These are phyloP conservation scores for Aspergillus luchuensis DNA, from an alignment of 2,329 filamentous ascomycete genomes.

Conservation along the genomic window DNA sequence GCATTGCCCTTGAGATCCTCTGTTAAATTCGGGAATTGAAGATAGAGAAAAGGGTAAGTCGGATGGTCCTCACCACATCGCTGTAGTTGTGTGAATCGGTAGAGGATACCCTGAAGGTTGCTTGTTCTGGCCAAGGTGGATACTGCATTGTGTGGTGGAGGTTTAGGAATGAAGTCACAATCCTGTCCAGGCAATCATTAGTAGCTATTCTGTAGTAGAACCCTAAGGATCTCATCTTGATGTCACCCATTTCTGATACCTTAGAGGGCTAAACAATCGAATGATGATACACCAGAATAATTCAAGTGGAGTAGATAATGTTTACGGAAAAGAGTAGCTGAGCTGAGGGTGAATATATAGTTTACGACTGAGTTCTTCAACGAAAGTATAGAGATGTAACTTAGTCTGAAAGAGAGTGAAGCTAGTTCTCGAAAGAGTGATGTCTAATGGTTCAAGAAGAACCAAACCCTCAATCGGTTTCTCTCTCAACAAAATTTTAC, in stretches of 20 bases:
- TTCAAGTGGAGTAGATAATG: not conserved
- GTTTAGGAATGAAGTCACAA: not conserved
- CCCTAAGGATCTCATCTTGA: not conserved
- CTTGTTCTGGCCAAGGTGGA: conserved; percentile 1
- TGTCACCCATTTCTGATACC: not conserved
- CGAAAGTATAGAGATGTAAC: not conserved
- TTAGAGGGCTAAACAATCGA: not conserved
- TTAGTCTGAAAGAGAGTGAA: not conserved
- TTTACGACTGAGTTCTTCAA: not conserved
- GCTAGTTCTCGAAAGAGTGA: not conserved
- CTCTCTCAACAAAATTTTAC: not conserved
- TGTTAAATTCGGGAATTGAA: not conserved
- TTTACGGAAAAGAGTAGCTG: not conserved
- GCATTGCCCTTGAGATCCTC: conserved; percentile 27
- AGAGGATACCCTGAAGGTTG: not conserved
- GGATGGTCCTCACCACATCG: not conserved
- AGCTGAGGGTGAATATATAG: not conserved
- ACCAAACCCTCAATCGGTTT: too few species aligned
- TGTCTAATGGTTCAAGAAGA: not conserved
- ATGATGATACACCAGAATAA: not conserved
- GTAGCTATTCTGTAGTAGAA: not conserved
- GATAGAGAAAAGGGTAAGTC: too few species aligned
- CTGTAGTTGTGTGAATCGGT: not conserved
- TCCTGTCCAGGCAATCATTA: not conserved
- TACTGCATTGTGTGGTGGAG: not conserved